Conservation (phyloP, 176 grass and related monocot species). For the Thalia dealbata region DNA sequence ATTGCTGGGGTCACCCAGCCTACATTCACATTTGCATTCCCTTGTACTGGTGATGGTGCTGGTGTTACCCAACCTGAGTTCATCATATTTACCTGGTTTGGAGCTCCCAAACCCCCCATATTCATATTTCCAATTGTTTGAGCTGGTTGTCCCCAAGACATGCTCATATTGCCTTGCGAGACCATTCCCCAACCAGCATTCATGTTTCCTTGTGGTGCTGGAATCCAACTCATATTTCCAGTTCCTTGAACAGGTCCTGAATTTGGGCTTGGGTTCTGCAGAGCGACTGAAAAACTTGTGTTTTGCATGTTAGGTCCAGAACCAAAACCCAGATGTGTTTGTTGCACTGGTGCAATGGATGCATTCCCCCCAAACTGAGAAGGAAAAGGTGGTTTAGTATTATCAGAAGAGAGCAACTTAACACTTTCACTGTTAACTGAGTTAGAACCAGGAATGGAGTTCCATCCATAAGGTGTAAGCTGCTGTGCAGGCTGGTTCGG, state of each 20-base stretch:
- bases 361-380: slow-evolving; percentile 19
- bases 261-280: slow-evolving; percentile 40
- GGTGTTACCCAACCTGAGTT: slow-evolving; percentile 52
- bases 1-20: slow-evolving; percentile 36
- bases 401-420: slow-evolving; percentile 1
- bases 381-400: not conserved
- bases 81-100: slow-evolving; percentile 45
- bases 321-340: slow-evolving; percentile 8
- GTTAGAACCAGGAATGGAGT: not conserved
- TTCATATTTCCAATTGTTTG: slow-evolving; percentile 56
- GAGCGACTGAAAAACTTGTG: slow-evolving; percentile 27
- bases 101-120: slow-evolving; percentile 38
- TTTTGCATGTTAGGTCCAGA: slow-evolving; percentile 35
- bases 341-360: slow-evolving; percentile 31
- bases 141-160: slow-evolving; percentile 41
- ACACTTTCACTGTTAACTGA: not conserved
- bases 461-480: not conserved
- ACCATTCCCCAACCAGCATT: slow-evolving; percentile 17
- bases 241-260: slow-evolving; percentile 35
- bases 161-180: slow-evolving; percentile 12
- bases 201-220: slow-evolving; percentile 9
- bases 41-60: slow-evolving; percentile 40
- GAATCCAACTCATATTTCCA: slow-evolving; percentile 13
- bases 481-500: not conserved
- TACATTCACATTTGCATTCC: slow-evolving; percentile 59